Evolutionary conservation across 768 basidiomycete genomes (phyloP).

Genomic region (Naganishia friedmannii): DNA sequence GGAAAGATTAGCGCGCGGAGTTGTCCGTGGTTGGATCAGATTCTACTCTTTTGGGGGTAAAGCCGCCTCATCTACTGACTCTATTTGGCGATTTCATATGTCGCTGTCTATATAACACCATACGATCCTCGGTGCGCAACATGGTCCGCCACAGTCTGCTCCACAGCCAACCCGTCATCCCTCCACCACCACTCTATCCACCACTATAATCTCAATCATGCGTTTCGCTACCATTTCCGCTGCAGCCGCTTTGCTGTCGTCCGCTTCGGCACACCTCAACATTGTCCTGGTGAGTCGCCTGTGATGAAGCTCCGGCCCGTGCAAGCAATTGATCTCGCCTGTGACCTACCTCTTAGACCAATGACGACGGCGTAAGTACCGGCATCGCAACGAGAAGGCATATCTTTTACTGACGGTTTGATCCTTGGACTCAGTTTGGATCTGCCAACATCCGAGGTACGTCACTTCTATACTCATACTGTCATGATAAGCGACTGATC

Average conservation of each 20-base stretch:
- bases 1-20: too few species aligned
- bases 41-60: too few species aligned
- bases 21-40: too few species aligned
- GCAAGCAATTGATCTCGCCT: not conserved
- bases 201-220: not conserved
- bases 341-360: conserved; percentile 7
- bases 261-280: conserved; percentile 25
- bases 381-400: not conserved
- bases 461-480: not conserved
- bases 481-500: not conserved
- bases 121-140: not conserved
- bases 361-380: conserved; percentile 26
- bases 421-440: conserved; percentile 11
- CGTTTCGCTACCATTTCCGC: not conserved
- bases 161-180: not conserved
- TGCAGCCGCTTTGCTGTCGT: not conserved
- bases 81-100: too few species aligned
- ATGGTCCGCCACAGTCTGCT: not conserved
- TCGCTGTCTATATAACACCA: not conserved
- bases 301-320: not conserved
- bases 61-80: too few species aligned
- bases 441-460: conserved; percentile 24
- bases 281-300: conserved; percentile 17
- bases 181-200: not conserved
- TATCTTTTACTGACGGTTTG: not conserved